Conservation (phyloP, 2,329 filamentous ascomycete genomes). For the Colletotrichum sp. region DNA sequence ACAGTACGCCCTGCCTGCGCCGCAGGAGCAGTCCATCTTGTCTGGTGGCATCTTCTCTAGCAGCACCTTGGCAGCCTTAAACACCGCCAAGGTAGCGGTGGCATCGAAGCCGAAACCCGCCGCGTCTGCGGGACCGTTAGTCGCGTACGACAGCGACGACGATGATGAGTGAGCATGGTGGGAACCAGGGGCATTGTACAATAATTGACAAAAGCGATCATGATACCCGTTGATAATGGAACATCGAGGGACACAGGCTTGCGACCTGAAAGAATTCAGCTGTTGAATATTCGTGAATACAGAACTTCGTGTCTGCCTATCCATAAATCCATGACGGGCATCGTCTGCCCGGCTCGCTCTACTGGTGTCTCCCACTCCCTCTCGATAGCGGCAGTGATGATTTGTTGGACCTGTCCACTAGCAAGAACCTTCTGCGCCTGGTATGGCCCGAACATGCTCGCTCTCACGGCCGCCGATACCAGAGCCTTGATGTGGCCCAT, state of each 20-base stretch:
- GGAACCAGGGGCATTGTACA: constrained; percentile 65
- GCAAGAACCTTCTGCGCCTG: constrained; percentile 78
- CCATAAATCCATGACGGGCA: constrained; percentile 84
- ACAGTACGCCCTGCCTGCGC: constrained; percentile 2
- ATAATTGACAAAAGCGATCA: constrained; percentile 53
- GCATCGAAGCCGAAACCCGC: constrained; percentile 60
- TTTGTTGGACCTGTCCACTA: constrained; percentile 57
- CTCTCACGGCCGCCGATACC: constrained; percentile 77
- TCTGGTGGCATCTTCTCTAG: constrained; percentile 78
- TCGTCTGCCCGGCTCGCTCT: constrained; percentile 74
- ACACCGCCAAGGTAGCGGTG: constrained; percentile 59
- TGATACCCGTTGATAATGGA: constrained; percentile 21
- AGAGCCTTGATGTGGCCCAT: constrained; percentile 79
- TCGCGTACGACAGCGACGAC: constrained; percentile 90
- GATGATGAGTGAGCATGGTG: constrained; percentile 47
- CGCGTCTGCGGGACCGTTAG: constrained; percentile 71
- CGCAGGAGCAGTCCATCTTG: constrained; percentile 40
- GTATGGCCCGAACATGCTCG: constrained; percentile 81
- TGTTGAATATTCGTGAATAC: constrained; percentile 89
- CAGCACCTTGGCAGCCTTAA: constrained; percentile 81
- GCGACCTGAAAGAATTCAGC: constrained; percentile 45
- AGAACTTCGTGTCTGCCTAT: constrained; percentile 81
- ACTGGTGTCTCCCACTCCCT: constrained; percentile 63
- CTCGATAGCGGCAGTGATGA: constrained; percentile 63
- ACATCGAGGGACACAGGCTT: constrained; percentile 11